Evolutionary conservation across 192 early-diverging fungal genomes (phyloP).

Genomic region (Entomortierella lignicola): DNA sequence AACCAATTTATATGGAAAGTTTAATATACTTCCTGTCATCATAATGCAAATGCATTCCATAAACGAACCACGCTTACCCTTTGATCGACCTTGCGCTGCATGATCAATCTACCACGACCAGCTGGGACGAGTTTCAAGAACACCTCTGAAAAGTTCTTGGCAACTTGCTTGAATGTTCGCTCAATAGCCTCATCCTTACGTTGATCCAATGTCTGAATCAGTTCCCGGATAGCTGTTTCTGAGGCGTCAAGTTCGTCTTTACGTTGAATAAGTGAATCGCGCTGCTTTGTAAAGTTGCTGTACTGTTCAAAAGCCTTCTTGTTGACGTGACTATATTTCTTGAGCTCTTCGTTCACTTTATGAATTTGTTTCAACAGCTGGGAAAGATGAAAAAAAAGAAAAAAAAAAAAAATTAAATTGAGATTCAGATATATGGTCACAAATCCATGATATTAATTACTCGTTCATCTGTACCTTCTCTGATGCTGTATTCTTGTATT

Average conservation of each 20-base stretch:
- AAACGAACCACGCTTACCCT: not conserved
- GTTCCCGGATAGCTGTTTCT: constrained; percentile 81
- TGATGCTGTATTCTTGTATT: constrained; percentile 60
- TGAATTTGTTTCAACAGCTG: constrained; percentile 75
- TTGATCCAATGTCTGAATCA: constrained; percentile 92
- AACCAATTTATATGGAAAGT: too few species aligned
- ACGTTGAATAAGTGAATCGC: constrained; percentile 82
- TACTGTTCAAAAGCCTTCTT: constrained; percentile 99
- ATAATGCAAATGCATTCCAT: too few species aligned
- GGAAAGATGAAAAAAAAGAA: not conserved
- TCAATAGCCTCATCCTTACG: constrained; percentile 98
- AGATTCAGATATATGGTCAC: too few species aligned
- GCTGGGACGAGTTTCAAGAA: constrained; percentile 92
- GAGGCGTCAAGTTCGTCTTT: constrained; percentile 92
- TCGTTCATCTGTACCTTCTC: constrained; percentile 57
- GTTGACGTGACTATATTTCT: constrained; percentile 95
- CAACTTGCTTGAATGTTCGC: constrained; percentile 94
- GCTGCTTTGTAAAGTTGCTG: constrained; percentile 91
- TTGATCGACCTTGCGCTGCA: constrained; percentile 76
- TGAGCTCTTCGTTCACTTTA: constrained; percentile 85
- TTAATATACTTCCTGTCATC: too few species aligned
- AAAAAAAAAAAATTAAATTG: too few species aligned
- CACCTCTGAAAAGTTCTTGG: constrained; percentile 86
- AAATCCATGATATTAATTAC: constrained; percentile 7
- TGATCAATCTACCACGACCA: constrained; percentile 86